Conservation (phyloP, 208 protist species). For the Leishmania aethiopica region DNA sequence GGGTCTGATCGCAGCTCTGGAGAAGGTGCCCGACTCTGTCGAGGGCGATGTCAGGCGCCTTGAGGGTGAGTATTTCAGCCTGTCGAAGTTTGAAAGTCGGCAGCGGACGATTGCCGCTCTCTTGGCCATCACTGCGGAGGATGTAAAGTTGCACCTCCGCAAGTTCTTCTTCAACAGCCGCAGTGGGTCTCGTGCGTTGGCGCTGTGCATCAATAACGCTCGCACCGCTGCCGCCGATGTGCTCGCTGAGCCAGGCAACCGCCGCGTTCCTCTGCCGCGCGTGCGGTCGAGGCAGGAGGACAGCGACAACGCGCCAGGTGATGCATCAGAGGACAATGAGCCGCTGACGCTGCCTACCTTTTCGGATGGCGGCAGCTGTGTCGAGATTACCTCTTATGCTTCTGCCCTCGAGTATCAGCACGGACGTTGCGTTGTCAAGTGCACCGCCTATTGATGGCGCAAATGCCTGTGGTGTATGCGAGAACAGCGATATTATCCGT, state of each 20-base stretch:
- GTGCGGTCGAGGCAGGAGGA: constrained; percentile 5
- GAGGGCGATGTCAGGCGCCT: constrained; percentile 41
- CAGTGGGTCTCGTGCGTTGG: constrained; percentile 37
- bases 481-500: background rate
- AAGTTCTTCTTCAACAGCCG: constrained; percentile 46
- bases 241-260: constrained; percentile 7
- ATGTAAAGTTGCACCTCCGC: constrained; percentile 44
- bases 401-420: constrained; percentile 24
- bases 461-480: background rate
- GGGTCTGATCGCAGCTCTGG: constrained; percentile 44
- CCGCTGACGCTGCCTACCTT: constrained; percentile 42
- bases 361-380: constrained; percentile 2
- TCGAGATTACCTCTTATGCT: constrained; percentile 24
- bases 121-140: constrained; percentile 28
- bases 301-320: background rate
- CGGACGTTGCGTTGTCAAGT: constrained; percentile 16
- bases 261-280: constrained; percentile 8
- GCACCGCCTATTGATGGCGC: constrained; percentile 15
- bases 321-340: constrained; percentile 9
- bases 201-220: constrained; percentile 45
- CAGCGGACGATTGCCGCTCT: constrained; percentile 46
- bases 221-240: constrained; percentile 18
- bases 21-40: constrained; percentile 58
- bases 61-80: constrained; percentile 34
- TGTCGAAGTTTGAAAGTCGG: constrained; percentile 33